Evolutionary conservation across 768 basidiomycete species (phyloP), one percentile per base, ranked within the genome.

Genomic region (Tephrocybe rancida): DNA sequence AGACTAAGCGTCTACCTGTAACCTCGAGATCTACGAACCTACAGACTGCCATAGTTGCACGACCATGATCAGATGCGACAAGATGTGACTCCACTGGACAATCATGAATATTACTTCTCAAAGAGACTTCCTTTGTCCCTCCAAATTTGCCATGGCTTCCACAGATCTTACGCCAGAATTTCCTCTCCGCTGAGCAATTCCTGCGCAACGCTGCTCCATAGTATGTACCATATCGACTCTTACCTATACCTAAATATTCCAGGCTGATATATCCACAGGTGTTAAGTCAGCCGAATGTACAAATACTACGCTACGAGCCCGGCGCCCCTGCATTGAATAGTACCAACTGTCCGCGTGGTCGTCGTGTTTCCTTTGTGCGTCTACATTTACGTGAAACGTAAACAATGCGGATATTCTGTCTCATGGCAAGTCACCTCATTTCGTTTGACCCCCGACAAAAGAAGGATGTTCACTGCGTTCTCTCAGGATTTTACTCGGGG

Each of bases 191-290:
- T 26, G 56, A 22, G 52, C 35, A 48, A 24, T 22, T 56, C 58
- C 41, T 55, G 55, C 22, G 50, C 54, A 7, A 57, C 60, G 16
- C 19, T 63, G 18, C 41, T 63, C 16, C 61, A 61, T 50, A 60
- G 62, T 63, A 43, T 44, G 55, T 29, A 18, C 22, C 29, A 34
- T 13, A 30, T 30, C 29, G 7, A 13, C 5, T 30, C 29, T 30
- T 13, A n/a, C 35, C 16, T n/a, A 7, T 37, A 5, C 16, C 7
- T 37, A 5, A 9, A 37, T 37, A 6, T 7, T 32, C 30, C 13
- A 13, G 13, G 9, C n/a, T 37, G n/a, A 37, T 37, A n/a, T 18
- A 6, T 37, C 7, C 5, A 8, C 5, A 37, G 35, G 35, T 5
- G n/a, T 37, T 14, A 37, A 37, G 35, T 37, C 6, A 37, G 35